Base-by-base conservation (phyloP, 345 rosid genomes). In the Turnera subulata region DNA sequence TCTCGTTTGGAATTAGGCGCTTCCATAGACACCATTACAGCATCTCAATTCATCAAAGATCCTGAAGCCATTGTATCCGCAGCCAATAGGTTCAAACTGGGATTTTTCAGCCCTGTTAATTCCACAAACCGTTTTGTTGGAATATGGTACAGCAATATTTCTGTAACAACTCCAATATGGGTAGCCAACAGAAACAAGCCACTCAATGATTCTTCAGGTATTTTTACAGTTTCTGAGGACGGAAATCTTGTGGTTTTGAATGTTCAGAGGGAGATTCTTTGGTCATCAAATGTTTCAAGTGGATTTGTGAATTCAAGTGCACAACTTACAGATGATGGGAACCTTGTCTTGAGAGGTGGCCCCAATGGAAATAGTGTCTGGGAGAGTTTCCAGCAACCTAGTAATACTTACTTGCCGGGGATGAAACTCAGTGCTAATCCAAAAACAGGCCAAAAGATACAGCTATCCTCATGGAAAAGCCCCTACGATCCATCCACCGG, bases 331-430 rank as follows among this genome's bases (percentile, higher is more conserved):
- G 78, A 80, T 37, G 35, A 73, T 3, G 93, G 93, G 51, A 80
- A 83, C 56, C 80, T 88, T 39, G 63, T 59, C 18, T 37, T 88
- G 69, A 44, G 25, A 55, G 76, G 69, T 21, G 33, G 44, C 33
- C 25, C 4, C 12, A 65, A 35, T 18, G 71, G 72, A 33, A 62
- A 15, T 5, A 75, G 0, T 39, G 17, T 69, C 0, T 85, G 92
- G 96, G 76, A 88, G 58, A 88, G 92, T 59, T 84, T 81, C 25
- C 59, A 72, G 48, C 56, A 83, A 16, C 78, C 83, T 21, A 58
- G 65, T 0, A 57, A 78, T 54, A 37, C 72, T 23, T 47, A 69
- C 39, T 19, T 73, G 52, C 59, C 69, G 15, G 45, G 43, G 18
- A 81, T 82, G 96, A 73, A 0, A 33, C 53, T 85, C 21, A 65